Evolutionary conservation across 1,284 basidiomycete genomes (phyloP), one percentile per base, ranked within the genome.

Genomic region (Mycena citricolor): DNA sequence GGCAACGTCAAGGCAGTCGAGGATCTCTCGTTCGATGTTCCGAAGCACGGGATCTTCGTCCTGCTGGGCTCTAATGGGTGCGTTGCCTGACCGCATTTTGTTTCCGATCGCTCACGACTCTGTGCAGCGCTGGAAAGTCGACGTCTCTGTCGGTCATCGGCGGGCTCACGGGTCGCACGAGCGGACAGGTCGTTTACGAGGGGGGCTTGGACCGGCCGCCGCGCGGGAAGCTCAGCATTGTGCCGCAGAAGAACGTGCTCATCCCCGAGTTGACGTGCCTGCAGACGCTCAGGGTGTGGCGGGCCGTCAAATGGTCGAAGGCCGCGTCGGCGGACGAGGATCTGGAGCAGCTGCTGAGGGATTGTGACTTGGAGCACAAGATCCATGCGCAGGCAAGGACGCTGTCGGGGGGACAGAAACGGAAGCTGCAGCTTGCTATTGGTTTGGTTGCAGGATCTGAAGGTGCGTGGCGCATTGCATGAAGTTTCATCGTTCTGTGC

Each of bases 171-270:
- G 74, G 76, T 4, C 72, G 71, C 20, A 81, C 77, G 1, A 67
- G 71, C n/a, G 86, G 86, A 14, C 63, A 69, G 5, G 70, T 89
- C 13, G 67, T 70, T 0, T 90, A 87, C 54, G 79, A 77, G 51
- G 81, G 77, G 22, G 74, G 74, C 1, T 57, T 60, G 17, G 57
- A 67, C 16, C 68, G 62, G 4, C 80, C 80, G 1, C 68, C 77
- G 2, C 74, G 75, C 1, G 84, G 84, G 4, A 73, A 72, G 0
- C 63, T 90, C 12, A 86, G 87, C 7, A 79, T 90, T 42, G 87
- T 90, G 0, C 85, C 85, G 0, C 88, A 90, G 63, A 87, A 86
- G 65, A 88, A 90, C 54, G 86, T 90, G 2, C 70, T 90, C 1
- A 88, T 87, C 64, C 77, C 84, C 2, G 85, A 90, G 47, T 68